Evolutionary conservation across 257 asterid species (phyloP), one percentile per base, ranked within the genome.

Genomic region (Thymus quinquecostatus): DNA sequence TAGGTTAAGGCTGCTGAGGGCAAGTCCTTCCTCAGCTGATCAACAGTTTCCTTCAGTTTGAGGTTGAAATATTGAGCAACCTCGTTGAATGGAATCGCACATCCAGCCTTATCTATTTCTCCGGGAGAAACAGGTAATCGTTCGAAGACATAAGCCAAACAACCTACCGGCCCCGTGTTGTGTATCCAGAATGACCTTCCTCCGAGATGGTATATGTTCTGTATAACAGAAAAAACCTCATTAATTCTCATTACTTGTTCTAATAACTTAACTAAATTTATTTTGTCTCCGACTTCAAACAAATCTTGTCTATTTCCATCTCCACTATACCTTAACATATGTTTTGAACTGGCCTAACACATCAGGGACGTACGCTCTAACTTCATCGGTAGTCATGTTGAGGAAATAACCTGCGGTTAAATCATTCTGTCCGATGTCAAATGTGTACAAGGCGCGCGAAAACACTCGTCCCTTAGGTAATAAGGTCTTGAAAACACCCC

Each of bases 101-200:
- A 94, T 3, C 99, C 97, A 3, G 32, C 79, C 72, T 83, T 79
- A 48, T 91, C 97, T 1, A 85, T 61, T 71, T 86, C 81, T 4
- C 78, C 85, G 0, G 96, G 87, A 0, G 78, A 72, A 54, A 91
- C 65, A 6, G 60, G 60, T 6, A 87, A 47, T 6, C 83, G 82
- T 69, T 85, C 96, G 71, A 91, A 27, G 2, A 91, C 65, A 27
- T 91, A 89, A 6, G 99, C 86, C 55, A 89, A 80, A 57, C 99
- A 94, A 27, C 99, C 99, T 2, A 85, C 84, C 1, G 99, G 97
- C 5, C 97, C 99, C 4, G 99, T 94, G 67, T 86, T 86, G 75
- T 94, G 97, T 76, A 94, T 84, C 99, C 99, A 91, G 64, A 91
- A 94, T n/a, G 80, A 82, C 77, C 96, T 83, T 9, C 94, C 98